A percentile compares a stretch with the other conserved stretches of the same genome.
Conservation (phyloP, 805 yeast species). For the Ogataea trehaloabstinens region DNA sequence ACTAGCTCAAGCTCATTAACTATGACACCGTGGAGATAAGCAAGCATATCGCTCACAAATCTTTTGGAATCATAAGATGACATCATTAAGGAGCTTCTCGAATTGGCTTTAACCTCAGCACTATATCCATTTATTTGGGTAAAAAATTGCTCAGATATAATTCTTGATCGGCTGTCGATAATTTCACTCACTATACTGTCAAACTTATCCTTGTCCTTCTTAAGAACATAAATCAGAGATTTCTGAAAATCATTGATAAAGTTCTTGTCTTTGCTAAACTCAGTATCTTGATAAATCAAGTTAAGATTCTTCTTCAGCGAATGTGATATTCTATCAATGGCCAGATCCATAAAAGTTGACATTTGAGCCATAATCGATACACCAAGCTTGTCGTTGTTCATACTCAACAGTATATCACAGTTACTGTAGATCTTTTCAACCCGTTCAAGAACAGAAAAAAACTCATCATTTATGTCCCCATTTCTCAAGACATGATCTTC, state of each 20-base stretch:
- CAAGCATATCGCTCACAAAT: conserved; percentile 82
- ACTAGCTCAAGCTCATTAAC: conserved; percentile 85
- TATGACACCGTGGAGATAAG: conserved; percentile 80
- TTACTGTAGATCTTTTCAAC: conserved; percentile 64
- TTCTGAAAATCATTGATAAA: conserved; percentile 29
- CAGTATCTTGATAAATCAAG: conserved; percentile 21
- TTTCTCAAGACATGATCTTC: conserved; percentile 62
- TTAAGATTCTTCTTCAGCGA: conserved; percentile 33
- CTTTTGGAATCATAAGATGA: conserved; percentile 79
- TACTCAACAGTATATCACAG: conserved; percentile 67
- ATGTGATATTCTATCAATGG: conserved; percentile 53
- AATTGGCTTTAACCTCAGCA: conserved; percentile 16
- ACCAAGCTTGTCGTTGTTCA: conserved; percentile 67
- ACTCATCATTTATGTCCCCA: conserved; percentile 43
- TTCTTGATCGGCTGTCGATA: conserved; percentile 66
- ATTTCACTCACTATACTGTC: conserved; percentile 60
- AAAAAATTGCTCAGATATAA: conserved; percentile 64
- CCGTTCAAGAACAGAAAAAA: conserved; percentile 57
- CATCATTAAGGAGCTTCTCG: conserved; percentile 49
- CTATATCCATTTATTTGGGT: conserved; percentile 47
- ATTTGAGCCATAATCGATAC: conserved; percentile 59
- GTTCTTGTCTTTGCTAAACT: conserved; percentile 17
- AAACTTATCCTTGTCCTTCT: conserved; percentile 47
- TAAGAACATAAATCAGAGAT: conserved; percentile 28
- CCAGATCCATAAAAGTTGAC: conserved; percentile 47